Evolutionary conservation across 2,329 filamentous ascomycete genomes (phyloP).

Genomic region (Venturia pyrina): DNA sequence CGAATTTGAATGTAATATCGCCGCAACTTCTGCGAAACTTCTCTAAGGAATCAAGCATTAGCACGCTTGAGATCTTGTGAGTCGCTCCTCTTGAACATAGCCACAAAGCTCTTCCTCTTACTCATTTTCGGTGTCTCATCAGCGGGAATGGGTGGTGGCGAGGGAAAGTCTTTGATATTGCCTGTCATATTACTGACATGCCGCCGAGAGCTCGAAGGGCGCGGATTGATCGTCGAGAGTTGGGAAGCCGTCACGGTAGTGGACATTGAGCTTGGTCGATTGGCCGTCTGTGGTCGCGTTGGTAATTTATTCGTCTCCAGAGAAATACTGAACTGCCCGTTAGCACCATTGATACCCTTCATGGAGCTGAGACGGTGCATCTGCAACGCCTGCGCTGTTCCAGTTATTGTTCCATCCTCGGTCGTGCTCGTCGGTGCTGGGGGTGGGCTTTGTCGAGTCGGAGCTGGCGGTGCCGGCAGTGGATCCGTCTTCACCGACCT

Average conservation of each 20-base stretch:
- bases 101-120: conserved; percentile 38
- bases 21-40: neutral
- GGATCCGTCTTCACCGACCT: neutral
- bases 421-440: neutral
- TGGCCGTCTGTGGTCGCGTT: neutral
- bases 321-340: neutral
- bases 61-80: neutral
- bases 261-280: neutral
- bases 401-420: neutral
- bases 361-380: conserved; percentile 1
- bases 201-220: conserved; percentile 23
- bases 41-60: neutral
- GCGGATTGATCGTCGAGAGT: neutral
- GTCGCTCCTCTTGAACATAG: conserved; percentile 28
- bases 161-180: conserved; percentile 12
- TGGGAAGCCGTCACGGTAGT: neutral
- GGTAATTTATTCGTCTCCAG: neutral
- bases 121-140: conserved; percentile 24
- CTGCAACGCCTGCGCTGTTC: neutral
- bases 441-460: neutral
- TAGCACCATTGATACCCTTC: neutral
- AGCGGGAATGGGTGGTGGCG: conserved; percentile 24
- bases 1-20: neutral
- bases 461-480: neutral
- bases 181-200: conserved; percentile 8